A percentile compares a stretch with the other conserved stretches of the same genome.
These are phyloP conservation scores for Rhizoctonia solani DNA, from an alignment of 1,284 basidiomycete species.

Conservation along the genomic window DNA sequence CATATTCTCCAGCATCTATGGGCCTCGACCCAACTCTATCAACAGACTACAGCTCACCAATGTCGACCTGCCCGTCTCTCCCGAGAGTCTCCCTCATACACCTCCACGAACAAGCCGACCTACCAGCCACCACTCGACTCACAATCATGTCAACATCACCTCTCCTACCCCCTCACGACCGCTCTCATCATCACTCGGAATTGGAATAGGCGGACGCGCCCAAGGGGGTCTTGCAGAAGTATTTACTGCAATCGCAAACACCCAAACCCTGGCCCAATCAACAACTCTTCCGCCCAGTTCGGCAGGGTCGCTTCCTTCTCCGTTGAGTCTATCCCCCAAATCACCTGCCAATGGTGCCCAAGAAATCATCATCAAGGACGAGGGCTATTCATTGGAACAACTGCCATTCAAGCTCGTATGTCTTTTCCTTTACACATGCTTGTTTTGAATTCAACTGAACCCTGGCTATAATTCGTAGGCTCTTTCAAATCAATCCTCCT, in stretches of 20 bases:
- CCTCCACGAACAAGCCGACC: not conserved
- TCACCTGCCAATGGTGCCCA: slow-evolving; percentile 6
- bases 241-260: slow-evolving; percentile 11
- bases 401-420: slow-evolving; percentile 28
- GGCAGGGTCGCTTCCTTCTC: slow-evolving; percentile 14
- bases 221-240: slow-evolving; percentile 21
- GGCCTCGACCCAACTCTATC: not conserved
- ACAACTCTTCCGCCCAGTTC: slow-evolving; percentile 6
- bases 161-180: slow-evolving; percentile 16
- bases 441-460: not conserved
- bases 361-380: not conserved
- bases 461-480: not conserved
- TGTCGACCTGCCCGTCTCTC: slow-evolving; percentile 28
- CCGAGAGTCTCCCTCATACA: slow-evolving; percentile 18
- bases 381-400: slow-evolving; percentile 20
- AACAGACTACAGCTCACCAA: slow-evolving; percentile 10
- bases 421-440: not conserved
- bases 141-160: not conserved
- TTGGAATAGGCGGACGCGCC: slow-evolving; percentile 13
- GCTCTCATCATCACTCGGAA: slow-evolving; percentile 8
- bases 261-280: slow-evolving; percentile 1
- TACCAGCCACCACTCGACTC: not conserved
- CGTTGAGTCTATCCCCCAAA: slow-evolving; percentile 17
- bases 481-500: slow-evolving; percentile 18
- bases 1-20: slow-evolving; percentile 29